These are phyloP conservation scores for Chytriomyces hyalinus DNA, from an alignment of 192 early-diverging fungal species.

Conservation along the genomic window DNA sequence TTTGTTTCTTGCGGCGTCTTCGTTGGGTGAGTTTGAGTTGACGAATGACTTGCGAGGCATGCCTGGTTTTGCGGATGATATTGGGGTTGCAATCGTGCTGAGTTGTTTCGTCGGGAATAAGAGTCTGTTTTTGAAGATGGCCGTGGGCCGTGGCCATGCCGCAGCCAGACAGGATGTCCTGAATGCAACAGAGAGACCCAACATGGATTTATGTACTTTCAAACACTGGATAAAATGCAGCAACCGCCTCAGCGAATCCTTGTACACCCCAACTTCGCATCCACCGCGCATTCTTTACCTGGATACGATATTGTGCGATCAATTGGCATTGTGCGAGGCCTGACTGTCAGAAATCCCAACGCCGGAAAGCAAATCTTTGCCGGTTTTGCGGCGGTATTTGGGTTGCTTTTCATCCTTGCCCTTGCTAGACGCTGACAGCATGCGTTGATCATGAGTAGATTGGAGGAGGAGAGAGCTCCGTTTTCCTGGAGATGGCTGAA, in stretches of 20 bases:
- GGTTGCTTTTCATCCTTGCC: neutral
- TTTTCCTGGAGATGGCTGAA: conserved; percentile 24
- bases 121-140: too few species aligned
- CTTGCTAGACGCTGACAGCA: neutral
- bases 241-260: neutral
- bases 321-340: neutral
- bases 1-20: neutral
- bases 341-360: neutral
- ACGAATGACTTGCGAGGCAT: neutral
- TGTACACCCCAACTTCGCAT: neutral
- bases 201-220: too few species aligned
- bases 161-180: too few species aligned
- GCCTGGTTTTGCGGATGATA: too few species aligned
- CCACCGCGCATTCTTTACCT: neutral
- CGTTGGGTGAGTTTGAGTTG: neutral
- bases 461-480: conserved; percentile 13
- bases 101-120: too few species aligned
- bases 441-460: neutral
- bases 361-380: conserved; percentile 3
- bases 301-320: neutral
- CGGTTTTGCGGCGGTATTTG: neutral
- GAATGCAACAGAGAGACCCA: too few species aligned
- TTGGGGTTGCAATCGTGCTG: too few species aligned
- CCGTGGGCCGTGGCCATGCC: too few species aligned
- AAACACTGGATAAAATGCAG: neutral